Base-by-base conservation (phyloP, 2,329 filamentous ascomycete genomes). In the Sporothrix protearum region DNA sequence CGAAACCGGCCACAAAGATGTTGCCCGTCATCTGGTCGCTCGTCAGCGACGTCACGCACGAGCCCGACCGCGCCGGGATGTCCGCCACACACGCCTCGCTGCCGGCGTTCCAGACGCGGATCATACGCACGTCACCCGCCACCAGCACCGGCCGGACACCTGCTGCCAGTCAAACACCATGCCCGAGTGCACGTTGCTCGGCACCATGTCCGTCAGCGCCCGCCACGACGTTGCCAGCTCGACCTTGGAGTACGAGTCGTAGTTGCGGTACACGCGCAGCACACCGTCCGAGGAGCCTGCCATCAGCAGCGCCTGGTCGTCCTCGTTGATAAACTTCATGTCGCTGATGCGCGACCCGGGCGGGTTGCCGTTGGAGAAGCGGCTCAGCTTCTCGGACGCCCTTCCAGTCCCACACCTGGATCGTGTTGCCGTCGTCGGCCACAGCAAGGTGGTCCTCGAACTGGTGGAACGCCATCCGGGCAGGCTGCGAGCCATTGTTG, bases 111-210 rank as follows among this genome's bases (percentile, higher is more conserved):
- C 96, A 99, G 45, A 98, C 93, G 47, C 94, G 88, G 76, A 99
- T 97, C 45, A 97, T 92, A 72, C 96, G 92, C 70, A 97, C 93
- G 79, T 99, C 96, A 59, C 96, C 96, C 12, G 96, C 96, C 42
- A 98, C 96, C n/a, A 99, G 86, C 8, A 97, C 91, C 93, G 92
- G 8, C 96, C 96, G 76, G 93, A 93, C n/a, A 96, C 94, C 82
- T 99, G 96, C 80, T 98, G 95, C 96, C 96, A 99, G 80, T 99
- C 95, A 79, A 98, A 96, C 33, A 98, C 95, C 81, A 99, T 91
- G 28, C 96, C 96, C 0, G 94, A 94, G 79, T 97, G 97, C 77
- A 94, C 91, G 77, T 95, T 97, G 80, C 93, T 97, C 3, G 94
- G 93, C 6, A 98, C 92, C 79, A 98, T 91, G 81, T 99, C 93